phyloP scores from a whole-genome alignment of 306 rosid species.

The Mimosa pudica region DNA sequence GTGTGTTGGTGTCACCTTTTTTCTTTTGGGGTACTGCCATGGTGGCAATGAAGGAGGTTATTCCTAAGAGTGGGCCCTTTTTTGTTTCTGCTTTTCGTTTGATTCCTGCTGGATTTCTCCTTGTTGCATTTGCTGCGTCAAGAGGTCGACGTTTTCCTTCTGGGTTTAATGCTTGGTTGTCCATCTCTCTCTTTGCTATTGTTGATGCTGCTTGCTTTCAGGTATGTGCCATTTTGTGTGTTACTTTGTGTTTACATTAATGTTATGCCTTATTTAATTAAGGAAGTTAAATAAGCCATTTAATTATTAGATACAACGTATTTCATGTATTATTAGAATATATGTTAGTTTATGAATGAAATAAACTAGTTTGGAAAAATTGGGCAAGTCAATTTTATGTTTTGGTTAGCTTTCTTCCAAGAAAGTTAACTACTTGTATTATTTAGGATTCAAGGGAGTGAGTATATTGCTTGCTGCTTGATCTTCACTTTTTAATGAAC shows the following conservation, averaged over 20 bases:
- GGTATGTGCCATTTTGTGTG: slow-evolving; percentile 30
- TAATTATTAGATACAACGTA: no score
- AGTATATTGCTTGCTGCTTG: background rate
- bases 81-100: slow-evolving; percentile 85
- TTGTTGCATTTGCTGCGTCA: slow-evolving; percentile 72
- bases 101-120: slow-evolving; percentile 87
- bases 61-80: slow-evolving; percentile 81
- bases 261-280: background rate
- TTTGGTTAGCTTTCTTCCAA: no score
- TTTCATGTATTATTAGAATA: no score
- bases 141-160: slow-evolving; percentile 75
- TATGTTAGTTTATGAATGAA: no score
- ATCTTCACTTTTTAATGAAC: background rate
- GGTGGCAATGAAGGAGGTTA: slow-evolving; percentile 97
- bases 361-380: no score
- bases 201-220: slow-evolving; percentile 91
- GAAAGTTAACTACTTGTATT: no score
- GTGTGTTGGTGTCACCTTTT: slow-evolving; percentile 84
- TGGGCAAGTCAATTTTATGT: no score
- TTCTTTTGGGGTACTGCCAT: slow-evolving; percentile 98
- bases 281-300: no score
- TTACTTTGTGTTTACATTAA: background rate
- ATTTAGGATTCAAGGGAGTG: no score
- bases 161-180: slow-evolving; percentile 80
- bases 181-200: slow-evolving; percentile 72